phyloP scores from a whole-genome alignment of 129 eudicot genomes.

The Cynara cardunculus region DNA sequence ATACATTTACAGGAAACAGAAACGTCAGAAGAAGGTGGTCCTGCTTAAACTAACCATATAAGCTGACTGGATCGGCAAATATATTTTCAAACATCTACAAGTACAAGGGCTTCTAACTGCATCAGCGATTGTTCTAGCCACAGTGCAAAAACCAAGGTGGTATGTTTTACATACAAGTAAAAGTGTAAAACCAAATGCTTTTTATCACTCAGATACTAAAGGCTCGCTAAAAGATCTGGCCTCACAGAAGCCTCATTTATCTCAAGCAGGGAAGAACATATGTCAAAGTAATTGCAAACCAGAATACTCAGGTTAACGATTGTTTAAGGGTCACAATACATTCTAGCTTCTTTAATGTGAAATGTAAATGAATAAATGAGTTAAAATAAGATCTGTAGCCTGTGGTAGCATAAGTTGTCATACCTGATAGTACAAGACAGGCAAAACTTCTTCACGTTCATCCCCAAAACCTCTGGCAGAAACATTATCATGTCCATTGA shows the following conservation, averaged over 20 bases:
- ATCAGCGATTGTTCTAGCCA: background rate
- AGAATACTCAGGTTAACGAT: background rate
- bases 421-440: conserved; percentile 75
- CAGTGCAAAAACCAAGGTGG: background rate
- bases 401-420: background rate
- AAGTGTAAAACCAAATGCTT: background rate
- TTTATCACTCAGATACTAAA: background rate
- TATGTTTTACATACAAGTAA: background rate
- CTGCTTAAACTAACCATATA: background rate
- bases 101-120: too few relatives aligned
- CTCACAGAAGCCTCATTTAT: background rate
- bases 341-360: background rate
- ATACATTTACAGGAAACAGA: background rate
- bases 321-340: background rate
- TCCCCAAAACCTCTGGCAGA: conserved; percentile 32
- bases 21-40: background rate
- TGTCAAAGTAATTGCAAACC: background rate
- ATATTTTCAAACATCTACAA: background rate
- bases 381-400: background rate
- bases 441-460: conserved; percentile 36
- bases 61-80: background rate
- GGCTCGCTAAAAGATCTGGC: background rate
- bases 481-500: conserved; percentile 21
- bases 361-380: background rate
- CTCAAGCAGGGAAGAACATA: background rate